Evolutionary conservation across 1,284 basidiomycete species (phyloP).

Genomic region (Moniliophthora roreri): DNA sequence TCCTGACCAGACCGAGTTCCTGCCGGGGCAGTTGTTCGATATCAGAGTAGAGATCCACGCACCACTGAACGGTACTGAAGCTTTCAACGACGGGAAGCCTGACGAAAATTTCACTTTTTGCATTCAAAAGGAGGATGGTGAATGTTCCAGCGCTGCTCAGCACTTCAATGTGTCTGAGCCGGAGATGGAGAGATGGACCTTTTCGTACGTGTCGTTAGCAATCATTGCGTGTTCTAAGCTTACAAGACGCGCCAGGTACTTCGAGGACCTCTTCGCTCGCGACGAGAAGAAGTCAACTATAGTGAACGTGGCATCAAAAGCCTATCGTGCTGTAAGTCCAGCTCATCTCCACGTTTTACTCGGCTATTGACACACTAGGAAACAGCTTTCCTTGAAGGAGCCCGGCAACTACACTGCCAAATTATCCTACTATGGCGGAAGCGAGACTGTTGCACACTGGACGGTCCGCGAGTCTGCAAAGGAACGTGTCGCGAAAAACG

Average conservation of each 20-base stretch:
- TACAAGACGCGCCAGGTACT: slow-evolving; percentile 28
- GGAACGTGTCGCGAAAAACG: slow-evolving; percentile 35
- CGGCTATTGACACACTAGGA: neutral
- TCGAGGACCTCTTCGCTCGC: slow-evolving; percentile 39
- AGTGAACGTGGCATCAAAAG: slow-evolving; percentile 43
- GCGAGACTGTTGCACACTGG: slow-evolving; percentile 35
- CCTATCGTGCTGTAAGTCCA: slow-evolving; percentile 35
- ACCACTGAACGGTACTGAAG: slow-evolving; percentile 38
- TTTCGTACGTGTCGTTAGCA: slow-evolving; percentile 28
- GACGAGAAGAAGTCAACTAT: slow-evolving; percentile 30
- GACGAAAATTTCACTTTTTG: slow-evolving; percentile 39
- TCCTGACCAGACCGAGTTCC: slow-evolving; percentile 42
- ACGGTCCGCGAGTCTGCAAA: slow-evolving; percentile 31
- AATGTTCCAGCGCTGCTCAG: slow-evolving; percentile 30
- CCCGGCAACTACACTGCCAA: slow-evolving; percentile 31
- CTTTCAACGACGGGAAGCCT: slow-evolving; percentile 30
- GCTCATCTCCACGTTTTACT: neutral
- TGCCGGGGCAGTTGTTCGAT: slow-evolving; percentile 40
- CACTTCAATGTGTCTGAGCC: slow-evolving; percentile 36
- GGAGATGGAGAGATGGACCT: slow-evolving; percentile 37
- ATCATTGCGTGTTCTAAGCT: neutral
- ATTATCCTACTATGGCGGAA: slow-evolving; percentile 30
- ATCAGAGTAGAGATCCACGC: slow-evolving; percentile 41
- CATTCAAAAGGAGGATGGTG: slow-evolving; percentile 29
- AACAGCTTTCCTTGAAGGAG: slow-evolving; percentile 25